Base-by-base conservation (phyloP, 2,329 filamentous ascomycete species). In the Aaosphaeria pasadenensis region DNA sequence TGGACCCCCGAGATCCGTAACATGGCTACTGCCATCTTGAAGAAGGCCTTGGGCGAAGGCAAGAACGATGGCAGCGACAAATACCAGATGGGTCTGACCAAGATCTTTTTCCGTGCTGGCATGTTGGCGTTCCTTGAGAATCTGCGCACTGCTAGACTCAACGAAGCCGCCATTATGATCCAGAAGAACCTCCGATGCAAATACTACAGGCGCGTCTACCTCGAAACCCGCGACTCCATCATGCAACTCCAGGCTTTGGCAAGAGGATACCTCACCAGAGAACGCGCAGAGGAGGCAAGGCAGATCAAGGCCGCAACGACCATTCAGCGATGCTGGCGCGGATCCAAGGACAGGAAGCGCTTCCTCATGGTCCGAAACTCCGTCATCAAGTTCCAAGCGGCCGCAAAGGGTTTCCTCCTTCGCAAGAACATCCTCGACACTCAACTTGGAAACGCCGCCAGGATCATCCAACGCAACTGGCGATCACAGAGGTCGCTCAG, bases 91-190 rank as follows among this genome's bases (percentile, higher is more conserved):
- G 94, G 94, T 74, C 78, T 97, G 57, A 97, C 92, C 45, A 99
- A 99, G 77, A 96, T 99, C 67, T 99, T 99, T 77, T 99, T 99
- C 84, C 88, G 94, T 51, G 94, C 94, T 47, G 94, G 94, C 71
- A 99, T 99, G 94, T 85, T 99, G 60, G 94, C 94, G 5, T 96
- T 96, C 76, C 77, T 99, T 44, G 94, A 99, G 74, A 96, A 96
- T 58, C 79, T 96, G 56, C 85, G 94, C 50, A 96, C 94, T 9
- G 89, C 81, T 56, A 86, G 91, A 50, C 80, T 99, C 66, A 97
- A 95, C 67, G 88, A 91, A 57, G 95, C 91, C 58, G 94, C 94
- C 9, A 89, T 95, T 60, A 88, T 99, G 85, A 99, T 99, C 48
- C 94, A 99, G 73, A 99, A 99, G 85, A 99, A 99, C 66, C 76